Base-by-base conservation (phyloP, 306 rosid species). In the Lupinus albus region DNA sequence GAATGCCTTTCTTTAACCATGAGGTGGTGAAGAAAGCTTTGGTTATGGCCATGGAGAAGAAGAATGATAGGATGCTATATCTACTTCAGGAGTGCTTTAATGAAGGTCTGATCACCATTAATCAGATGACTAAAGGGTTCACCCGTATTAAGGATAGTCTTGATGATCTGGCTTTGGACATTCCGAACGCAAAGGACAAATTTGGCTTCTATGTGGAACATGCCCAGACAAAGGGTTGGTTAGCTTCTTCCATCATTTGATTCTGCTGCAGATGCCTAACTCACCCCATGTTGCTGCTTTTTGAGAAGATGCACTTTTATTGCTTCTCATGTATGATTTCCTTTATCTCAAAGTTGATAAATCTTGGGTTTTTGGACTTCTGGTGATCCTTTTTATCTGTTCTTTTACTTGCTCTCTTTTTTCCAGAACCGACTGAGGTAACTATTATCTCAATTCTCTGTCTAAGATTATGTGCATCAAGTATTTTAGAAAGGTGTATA, bases 1-100 rank as follows among this genome's bases (percentile, higher is more conserved):
- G 83, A 47, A 90, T 93, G 99, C 92, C 97, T 32, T 93, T 93
- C 95, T 93, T 93, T 14, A 93, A 93, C 84, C 99, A 93, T 0
- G 99, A 93, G 86, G 99, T 93, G 1, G 99, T 93, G 83, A 93
- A 93, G 85, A 93, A 90, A 86, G 94, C 97, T 11, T 73, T 93
- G 86, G 83, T 86, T 12, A 93, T 93, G 99, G 99, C 97, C 36
- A 93, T 93, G 99, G 99, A 93, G 84, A 90, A 90, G 91, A 85
- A 90, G 80, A 90, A 93, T 30, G 99, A 93, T 42, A 73, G 96
- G 55, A 71, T 93, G 86, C 96, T 93, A 5, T 78, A 84, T 78
- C 85, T 93, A 56, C 86, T 93, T 49, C 96, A 90, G 83, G 99
- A 85, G 65, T 86, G 97, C 86, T 90, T 86, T 61, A 54, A 83